A percentile compares a stretch with the other conserved stretches of the same genome.
phyloP scores from a whole-genome alignment of 164 flowering plant genomes.

The Dillenia turbinata region DNA sequence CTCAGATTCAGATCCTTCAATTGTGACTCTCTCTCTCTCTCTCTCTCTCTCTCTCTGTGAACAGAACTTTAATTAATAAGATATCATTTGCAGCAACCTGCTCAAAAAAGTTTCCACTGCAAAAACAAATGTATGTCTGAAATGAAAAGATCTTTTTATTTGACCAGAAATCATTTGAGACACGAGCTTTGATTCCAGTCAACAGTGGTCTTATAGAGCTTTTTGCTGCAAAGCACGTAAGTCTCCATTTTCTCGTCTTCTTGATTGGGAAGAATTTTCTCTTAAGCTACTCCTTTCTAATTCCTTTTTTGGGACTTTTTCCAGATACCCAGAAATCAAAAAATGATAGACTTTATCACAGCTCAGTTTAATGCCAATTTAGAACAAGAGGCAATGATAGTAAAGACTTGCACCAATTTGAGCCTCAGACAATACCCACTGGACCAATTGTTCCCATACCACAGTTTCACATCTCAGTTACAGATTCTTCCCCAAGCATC shows the following conservation, averaged over 20 bases:
- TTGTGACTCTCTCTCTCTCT: conserved; percentile 17
- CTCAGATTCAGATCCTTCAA: conserved; percentile 18
- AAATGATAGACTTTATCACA: conserved; percentile 23
- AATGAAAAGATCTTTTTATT: neutral
- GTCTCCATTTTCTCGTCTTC: neutral
- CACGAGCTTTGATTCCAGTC: conserved; percentile 51
- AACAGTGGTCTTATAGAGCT: conserved; percentile 50
- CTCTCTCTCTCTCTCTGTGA: neutral
- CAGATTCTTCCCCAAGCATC: conserved; percentile 12
- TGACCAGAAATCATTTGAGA: conserved; percentile 35
- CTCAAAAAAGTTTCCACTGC: no score
- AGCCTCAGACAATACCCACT: conserved; percentile 7
- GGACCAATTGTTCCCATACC: conserved; percentile 1
- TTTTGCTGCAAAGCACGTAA: conserved; percentile 39
- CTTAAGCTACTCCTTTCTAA: no score
- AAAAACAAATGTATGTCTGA: no score
- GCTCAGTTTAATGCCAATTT: conserved; percentile 14
- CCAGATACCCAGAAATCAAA: conserved; percentile 39
- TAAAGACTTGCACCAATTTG: conserved; percentile 1
- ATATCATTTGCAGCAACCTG: no score
- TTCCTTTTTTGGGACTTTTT: neutral
- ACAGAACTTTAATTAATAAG: no score
- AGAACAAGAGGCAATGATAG: conserved; percentile 18
- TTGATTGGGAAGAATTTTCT: neutral
- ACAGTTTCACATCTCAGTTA: neutral